Conservation (phyloP, 169 alveolate genomes). For the Plasmodium berghei region DNA sequence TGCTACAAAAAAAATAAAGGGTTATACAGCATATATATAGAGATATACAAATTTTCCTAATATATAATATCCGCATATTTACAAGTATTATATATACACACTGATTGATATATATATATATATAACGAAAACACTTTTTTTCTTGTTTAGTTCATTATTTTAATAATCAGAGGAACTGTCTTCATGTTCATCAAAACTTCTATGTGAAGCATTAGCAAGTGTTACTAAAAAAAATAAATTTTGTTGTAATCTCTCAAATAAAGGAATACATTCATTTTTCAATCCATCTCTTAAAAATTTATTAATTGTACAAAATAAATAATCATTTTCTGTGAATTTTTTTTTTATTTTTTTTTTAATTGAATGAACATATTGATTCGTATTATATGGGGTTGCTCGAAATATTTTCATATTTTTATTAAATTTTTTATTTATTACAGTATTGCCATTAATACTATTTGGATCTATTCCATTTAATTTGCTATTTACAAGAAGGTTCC, state of each 20-base stretch:
- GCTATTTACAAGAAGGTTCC: no score
- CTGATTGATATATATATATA: no score
- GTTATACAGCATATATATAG: no score
- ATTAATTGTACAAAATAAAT: constrained; percentile 36
- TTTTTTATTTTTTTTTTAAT: constrained; percentile 43
- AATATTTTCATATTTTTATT: neutral
- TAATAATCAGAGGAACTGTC: constrained; percentile 32
- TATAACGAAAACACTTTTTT: neutral
- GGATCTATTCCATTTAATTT: no score
- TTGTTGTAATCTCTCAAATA: constrained; percentile 55
- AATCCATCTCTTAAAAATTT: constrained; percentile 34
- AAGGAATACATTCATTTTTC: constrained; percentile 64
- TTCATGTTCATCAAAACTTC: constrained; percentile 24
- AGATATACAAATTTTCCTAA: no score
- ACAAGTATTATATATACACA: no score
- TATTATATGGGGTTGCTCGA: neutral
- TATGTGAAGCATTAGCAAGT: constrained; percentile 52
- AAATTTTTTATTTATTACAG: neutral
- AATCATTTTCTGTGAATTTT: constrained; percentile 37
- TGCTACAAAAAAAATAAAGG: no score
- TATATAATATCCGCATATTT: no score
- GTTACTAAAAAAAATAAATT: constrained; percentile 62
- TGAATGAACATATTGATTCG: neutral
- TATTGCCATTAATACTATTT: no score
- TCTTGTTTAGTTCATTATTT: neutral